These are phyloP conservation scores for Colletotrichum melonis DNA, from an alignment of 2,329 filamentous ascomycete species.

Conservation along the genomic window DNA sequence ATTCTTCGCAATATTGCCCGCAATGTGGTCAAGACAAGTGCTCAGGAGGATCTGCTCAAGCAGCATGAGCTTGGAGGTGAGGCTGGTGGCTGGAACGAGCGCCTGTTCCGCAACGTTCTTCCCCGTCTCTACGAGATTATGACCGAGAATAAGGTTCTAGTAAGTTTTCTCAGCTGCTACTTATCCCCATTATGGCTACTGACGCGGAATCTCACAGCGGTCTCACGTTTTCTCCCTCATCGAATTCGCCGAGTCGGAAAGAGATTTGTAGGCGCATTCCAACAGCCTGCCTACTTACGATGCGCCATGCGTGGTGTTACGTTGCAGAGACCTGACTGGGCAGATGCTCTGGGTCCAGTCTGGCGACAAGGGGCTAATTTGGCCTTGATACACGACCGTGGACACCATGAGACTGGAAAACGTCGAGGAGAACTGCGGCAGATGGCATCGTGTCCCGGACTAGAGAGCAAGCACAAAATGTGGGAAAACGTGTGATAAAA, in stretches of 20 bases:
- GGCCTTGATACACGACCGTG: background rate
- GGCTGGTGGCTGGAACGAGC: conserved; percentile 72
- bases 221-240: conserved; percentile 31
- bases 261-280: conserved; percentile 7
- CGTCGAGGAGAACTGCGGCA: background rate
- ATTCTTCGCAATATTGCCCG: conserved; percentile 83
- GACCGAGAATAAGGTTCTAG: conserved; percentile 74
- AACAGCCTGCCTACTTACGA: background rate
- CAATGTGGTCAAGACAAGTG: conserved; percentile 71
- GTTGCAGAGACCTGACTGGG: background rate
- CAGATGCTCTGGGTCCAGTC: background rate
- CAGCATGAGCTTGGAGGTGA: conserved; percentile 58
- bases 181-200: background rate
- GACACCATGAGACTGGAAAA: background rate
- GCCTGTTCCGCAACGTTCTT: conserved; percentile 74
- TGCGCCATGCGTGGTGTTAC: background rate
- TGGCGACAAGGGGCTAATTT: background rate
- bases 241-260: conserved; percentile 15
- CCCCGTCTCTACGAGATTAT: conserved; percentile 76
- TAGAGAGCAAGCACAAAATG: background rate
- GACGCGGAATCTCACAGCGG: background rate
- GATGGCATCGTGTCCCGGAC: background rate
- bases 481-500: background rate
- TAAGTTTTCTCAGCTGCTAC: conserved; percentile 46
- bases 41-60: conserved; percentile 65